phyloP scores from a whole-genome alignment of 2,329 filamentous ascomycete species.

The Shiraia sp. region DNA sequence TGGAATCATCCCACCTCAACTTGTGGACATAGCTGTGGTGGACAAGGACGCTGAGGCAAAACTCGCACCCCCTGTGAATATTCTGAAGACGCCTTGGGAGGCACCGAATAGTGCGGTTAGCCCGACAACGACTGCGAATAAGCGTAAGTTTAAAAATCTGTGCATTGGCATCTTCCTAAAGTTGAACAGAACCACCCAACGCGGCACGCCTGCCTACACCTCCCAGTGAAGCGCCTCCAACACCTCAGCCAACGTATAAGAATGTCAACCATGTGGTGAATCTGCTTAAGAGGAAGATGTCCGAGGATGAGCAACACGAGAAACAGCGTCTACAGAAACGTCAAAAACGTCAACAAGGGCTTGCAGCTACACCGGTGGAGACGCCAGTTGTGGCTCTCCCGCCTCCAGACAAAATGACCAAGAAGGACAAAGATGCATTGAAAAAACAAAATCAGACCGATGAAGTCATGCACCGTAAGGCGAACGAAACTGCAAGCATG shows the following conservation, averaged over 20 bases:
- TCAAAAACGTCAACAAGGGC: constrained; percentile 44
- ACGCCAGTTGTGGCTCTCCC: constrained; percentile 28
- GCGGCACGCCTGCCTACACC: constrained; percentile 51
- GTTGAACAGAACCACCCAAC: constrained; percentile 34
- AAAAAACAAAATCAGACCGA: constrained; percentile 75
- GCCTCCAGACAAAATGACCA: constrained; percentile 62
- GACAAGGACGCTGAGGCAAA: constrained; percentile 47
- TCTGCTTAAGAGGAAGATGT: constrained; percentile 35
- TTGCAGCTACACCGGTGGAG: constrained; percentile 31
- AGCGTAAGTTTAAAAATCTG: constrained; percentile 23
- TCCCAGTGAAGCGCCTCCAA: constrained; percentile 52
- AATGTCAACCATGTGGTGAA: constrained; percentile 65
- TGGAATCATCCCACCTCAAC: constrained; percentile 76
- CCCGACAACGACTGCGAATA: constrained; percentile 54
- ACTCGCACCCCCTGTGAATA: constrained; percentile 43
- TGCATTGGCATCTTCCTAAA: constrained; percentile 8
- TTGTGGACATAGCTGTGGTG: constrained; percentile 69
- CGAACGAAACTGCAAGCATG: constrained; percentile 83
- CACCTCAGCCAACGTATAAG: constrained; percentile 53
- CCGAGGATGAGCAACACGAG: constrained; percentile 69
- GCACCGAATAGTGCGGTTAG: constrained; percentile 57
- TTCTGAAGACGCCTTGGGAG: constrained; percentile 46
- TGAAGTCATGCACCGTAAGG: constrained; percentile 76
- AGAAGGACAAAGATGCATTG: constrained; percentile 83
- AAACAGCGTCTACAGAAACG: constrained; percentile 60